These are phyloP conservation scores for Coemansia sp. DNA, from an alignment of 192 early-diverging fungal genomes.

Conservation along the genomic window DNA sequence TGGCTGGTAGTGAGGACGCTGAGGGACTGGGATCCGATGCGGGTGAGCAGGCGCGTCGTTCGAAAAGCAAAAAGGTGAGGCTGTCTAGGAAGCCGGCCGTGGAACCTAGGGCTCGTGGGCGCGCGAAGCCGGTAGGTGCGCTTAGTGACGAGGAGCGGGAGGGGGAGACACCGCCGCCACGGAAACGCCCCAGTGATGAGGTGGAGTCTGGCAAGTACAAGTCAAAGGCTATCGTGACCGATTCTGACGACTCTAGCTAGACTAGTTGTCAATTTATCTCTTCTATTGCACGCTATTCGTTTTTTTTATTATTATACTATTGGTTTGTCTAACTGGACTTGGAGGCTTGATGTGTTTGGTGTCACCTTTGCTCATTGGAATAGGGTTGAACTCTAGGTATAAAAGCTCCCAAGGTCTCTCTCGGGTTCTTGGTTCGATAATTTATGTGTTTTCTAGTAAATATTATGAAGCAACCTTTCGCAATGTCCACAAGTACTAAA, in stretches of 20 bases:
- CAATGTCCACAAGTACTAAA: too few species aligned
- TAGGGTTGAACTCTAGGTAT: too few species aligned
- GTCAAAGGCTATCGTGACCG: slow-evolving; percentile 32
- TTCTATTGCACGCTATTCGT: too few species aligned
- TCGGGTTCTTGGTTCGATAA: too few species aligned
- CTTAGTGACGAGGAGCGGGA: slow-evolving; percentile 75
- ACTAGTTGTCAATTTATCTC: neutral
- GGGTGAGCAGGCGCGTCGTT: neutral
- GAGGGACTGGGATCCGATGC: neutral
- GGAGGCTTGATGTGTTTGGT: too few species aligned
- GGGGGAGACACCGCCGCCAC: slow-evolving; percentile 79
- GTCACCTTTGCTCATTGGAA: too few species aligned
- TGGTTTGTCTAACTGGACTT: neutral
- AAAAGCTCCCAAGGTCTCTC: too few species aligned
- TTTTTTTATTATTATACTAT: neutral
- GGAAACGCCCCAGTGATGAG: slow-evolving; percentile 69
- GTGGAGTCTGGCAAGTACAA: slow-evolving; percentile 25
- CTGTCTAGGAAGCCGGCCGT: neutral
- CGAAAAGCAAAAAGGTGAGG: neutral
- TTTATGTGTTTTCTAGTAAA: too few species aligned
- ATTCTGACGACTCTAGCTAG: slow-evolving; percentile 11
- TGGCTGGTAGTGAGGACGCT: neutral
- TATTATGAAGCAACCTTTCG: too few species aligned
- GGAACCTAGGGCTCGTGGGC: neutral
- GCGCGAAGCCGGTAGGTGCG: slow-evolving; percentile 60